Base-by-base conservation (phyloP, 2,329 filamentous ascomycete genomes). In the Aspergillus sclerotialis region DNA sequence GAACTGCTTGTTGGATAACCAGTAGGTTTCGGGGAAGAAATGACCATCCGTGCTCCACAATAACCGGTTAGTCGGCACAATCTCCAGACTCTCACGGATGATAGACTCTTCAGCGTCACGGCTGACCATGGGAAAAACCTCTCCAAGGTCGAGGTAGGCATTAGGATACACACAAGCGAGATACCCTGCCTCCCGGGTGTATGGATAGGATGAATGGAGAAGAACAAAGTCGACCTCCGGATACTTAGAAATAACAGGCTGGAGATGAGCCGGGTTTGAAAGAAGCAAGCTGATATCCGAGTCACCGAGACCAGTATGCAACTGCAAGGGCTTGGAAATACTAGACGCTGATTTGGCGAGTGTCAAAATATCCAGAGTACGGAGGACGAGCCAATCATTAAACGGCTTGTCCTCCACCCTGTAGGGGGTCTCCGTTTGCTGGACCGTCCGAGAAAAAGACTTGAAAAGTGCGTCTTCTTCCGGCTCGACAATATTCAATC, bases 301-400 rank as follows among this genome's bases (percentile, higher is more conserved):
- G 51, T 92, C 86, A 1, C 86, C 85, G 0, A 92, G 69, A 0
- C 85, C 85, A 0, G 84, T 92, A 50, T 93, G 86, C 44, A 94
- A 83, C 50, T 93, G 86, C 9, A 93, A 66, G 0, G 85, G 84
- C 53, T 90, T 92, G 37, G 74, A 75, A 37, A 58, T 46, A 2
- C 61, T 59, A 3, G 54, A 55, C 12, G 55, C 56, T 36, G 46
- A 46, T 16, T 49, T 44, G 12, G 49, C 47, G 11, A 68, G 61
- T 7, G 65, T 58, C 33, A 90, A 71, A 17, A 78, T 55, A 29
- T 71, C 65, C 5, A 85, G 77, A 0, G 78, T 71, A 18, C 71
- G 67, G 35, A 82, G 73, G 2, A 92, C 76, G 3, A 90, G 59
- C 39, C 78, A 75, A 40, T 84, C 77, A 49, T 86, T 89, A 33